Conservation (phyloP, 2,329 filamentous ascomycete genomes). For the Stagonosporopsis vannaccii region DNA sequence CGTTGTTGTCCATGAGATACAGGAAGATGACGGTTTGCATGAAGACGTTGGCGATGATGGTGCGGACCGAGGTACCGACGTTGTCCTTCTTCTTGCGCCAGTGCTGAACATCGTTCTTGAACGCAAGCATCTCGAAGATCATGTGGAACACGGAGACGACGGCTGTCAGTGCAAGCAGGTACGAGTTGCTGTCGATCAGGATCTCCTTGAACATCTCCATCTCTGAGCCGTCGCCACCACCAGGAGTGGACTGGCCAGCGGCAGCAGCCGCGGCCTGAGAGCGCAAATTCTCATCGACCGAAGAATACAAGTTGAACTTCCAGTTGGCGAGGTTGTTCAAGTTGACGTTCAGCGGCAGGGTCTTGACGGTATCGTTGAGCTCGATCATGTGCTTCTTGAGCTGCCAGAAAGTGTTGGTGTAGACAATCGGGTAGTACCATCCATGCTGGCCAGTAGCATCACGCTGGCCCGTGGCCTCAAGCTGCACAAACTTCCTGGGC, state of each 20-base stretch:
- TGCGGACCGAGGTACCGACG: slow-evolving; percentile 92
- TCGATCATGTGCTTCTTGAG: slow-evolving; percentile 88
- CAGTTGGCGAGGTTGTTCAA: slow-evolving; percentile 82
- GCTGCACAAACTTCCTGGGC: slow-evolving; percentile 75
- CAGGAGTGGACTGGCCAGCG: slow-evolving; percentile 71
- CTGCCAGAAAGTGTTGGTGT: slow-evolving; percentile 97
- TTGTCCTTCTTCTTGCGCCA: slow-evolving; percentile 99
- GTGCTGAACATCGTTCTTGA: slow-evolving; percentile 96
- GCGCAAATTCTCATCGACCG: slow-evolving; percentile 87
- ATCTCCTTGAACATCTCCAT: slow-evolving; percentile 98
- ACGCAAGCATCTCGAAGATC: slow-evolving; percentile 93
- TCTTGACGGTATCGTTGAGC: slow-evolving; percentile 86
- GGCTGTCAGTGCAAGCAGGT: slow-evolving; percentile 83
- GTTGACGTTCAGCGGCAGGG: slow-evolving; percentile 81
- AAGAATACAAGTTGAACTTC: slow-evolving; percentile 88
- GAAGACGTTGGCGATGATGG: slow-evolving; percentile 95
- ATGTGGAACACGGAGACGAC: slow-evolving; percentile 89
- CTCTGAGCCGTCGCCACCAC: slow-evolving; percentile 87
- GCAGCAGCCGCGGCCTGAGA: slow-evolving; percentile 81
- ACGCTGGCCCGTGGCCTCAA: slow-evolving; percentile 81
- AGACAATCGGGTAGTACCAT: slow-evolving; percentile 93
- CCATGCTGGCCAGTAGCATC: slow-evolving; percentile 85
- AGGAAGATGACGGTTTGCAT: slow-evolving; percentile 97
- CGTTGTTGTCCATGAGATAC: slow-evolving; percentile 95
- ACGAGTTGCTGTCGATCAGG: slow-evolving; percentile 91